phyloP scores from a whole-genome alignment of 2,329 filamentous ascomycete species.

The Ramularia collo-cygni region DNA sequence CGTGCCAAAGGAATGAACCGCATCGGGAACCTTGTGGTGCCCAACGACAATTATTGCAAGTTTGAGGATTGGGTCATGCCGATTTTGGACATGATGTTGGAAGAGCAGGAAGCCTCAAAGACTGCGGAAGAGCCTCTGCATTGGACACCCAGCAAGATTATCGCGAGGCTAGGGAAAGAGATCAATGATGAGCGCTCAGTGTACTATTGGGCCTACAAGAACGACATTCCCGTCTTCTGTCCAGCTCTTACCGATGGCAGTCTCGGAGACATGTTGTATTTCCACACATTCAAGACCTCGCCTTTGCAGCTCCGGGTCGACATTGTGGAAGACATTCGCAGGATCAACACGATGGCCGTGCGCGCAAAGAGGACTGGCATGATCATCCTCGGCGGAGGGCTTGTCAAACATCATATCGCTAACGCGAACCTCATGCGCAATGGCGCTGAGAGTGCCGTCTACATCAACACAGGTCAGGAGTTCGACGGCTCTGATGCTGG shows the following conservation, averaged over 20 bases:
- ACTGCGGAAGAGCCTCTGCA: constrained; percentile 59
- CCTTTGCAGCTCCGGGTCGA: constrained; percentile 77
- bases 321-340: constrained; percentile 87
- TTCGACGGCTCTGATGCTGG: constrained; percentile 97
- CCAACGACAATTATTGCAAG: constrained; percentile 93
- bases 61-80: constrained; percentile 98
- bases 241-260: constrained; percentile 93
- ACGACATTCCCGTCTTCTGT: constrained; percentile 94
- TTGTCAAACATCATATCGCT: constrained; percentile 98
- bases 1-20: constrained; percentile 84
- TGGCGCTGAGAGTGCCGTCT: constrained; percentile 92
- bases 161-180: constrained; percentile 81
- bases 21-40: constrained; percentile 91
- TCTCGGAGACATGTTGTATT: constrained; percentile 96
- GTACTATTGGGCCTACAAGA: constrained; percentile 96
- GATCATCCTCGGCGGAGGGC: constrained; percentile 87
- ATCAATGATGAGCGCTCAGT: constrained; percentile 89
- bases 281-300: constrained; percentile 89
- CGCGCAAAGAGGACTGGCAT: constrained; percentile 83
- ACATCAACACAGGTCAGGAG: constrained; percentile 95
- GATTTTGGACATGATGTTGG: constrained; percentile 88
- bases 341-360: constrained; percentile 86
- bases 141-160: constrained; percentile 94
- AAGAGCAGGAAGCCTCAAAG: constrained; percentile 80
- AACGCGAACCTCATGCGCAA: constrained; percentile 98